Conservation (phyloP, 441 rosid genomes). For the Populus hybrid region DNA sequence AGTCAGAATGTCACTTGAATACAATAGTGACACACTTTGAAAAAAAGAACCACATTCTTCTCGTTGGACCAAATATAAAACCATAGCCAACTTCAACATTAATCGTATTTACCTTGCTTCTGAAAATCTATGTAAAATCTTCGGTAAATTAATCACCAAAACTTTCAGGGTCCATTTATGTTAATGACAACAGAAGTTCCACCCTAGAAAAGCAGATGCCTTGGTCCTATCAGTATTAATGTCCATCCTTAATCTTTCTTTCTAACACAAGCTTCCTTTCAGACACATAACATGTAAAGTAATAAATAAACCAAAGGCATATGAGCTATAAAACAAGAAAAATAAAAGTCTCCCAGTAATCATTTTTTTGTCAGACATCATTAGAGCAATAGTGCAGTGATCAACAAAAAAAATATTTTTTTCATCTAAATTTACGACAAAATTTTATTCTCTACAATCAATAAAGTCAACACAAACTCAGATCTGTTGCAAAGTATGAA, state of each 20-base stretch:
- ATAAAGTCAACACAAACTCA: neutral
- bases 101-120: neutral
- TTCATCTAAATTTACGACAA: neutral
- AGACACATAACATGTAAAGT: neutral
- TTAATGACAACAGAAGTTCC: neutral
- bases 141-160: neutral
- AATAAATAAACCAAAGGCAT: neutral
- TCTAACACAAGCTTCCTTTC: neutral
- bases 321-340: neutral
- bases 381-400: neutral
- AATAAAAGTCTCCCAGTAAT: neutral
- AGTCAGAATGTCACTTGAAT: neutral
- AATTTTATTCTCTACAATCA: neutral
- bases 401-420: neutral
- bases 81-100: neutral
- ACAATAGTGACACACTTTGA: neutral
- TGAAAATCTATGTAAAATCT: neutral
- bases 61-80: neutral
- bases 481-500: neutral
- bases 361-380: neutral
- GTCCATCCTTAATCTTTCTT: neutral
- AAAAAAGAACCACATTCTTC: neutral
- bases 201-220: neutral
- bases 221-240: neutral
- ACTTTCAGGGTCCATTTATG: neutral